Percentiles rank a stretch among this genome's conserved stretches.
Evolutionary conservation across 768 basidiomycete species (phyloP).

Genomic region (Pisolithus tinctorius): DNA sequence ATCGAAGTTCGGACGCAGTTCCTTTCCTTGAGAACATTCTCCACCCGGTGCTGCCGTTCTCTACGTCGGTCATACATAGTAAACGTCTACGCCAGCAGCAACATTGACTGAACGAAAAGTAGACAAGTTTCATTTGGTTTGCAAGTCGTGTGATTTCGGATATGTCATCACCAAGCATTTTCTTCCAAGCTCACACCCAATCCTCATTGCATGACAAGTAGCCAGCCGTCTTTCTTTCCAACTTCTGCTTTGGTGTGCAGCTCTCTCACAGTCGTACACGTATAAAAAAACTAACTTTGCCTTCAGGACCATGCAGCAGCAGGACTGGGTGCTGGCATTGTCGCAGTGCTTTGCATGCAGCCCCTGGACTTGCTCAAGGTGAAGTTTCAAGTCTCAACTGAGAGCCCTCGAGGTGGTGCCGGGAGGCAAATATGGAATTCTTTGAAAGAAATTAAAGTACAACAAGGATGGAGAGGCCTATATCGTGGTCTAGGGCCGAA

Average conservation of each 20-base stretch:
- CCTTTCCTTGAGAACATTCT: too few species aligned
- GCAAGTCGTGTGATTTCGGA: not conserved
- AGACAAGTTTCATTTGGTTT: not conserved
- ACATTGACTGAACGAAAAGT: not conserved
- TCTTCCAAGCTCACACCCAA: not conserved
- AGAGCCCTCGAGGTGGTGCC: slow-evolving; percentile 49
- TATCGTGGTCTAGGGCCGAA: slow-evolving; percentile 90
- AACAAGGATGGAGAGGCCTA: slow-evolving; percentile 76
- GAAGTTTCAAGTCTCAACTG: slow-evolving; percentile 83
- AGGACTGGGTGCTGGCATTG: slow-evolving; percentile 88
- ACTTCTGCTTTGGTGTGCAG: slow-evolving; percentile 27
- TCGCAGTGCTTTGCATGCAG: slow-evolving; percentile 93
- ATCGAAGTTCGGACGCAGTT: too few species aligned
- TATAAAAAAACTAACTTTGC: not conserved
- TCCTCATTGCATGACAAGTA: slow-evolving; percentile 20
- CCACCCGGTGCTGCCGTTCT: too few species aligned
- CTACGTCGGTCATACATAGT: not conserved
- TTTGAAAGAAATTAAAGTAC: slow-evolving; percentile 62
- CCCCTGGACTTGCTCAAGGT: slow-evolving; percentile 95
- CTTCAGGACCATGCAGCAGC: slow-evolving; percentile 89
- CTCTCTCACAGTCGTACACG: not conserved
- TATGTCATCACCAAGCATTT: not conserved
- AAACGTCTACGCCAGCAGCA: not conserved
- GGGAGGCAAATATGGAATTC: slow-evolving; percentile 74
- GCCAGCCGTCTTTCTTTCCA: slow-evolving; percentile 37